phyloP scores from a whole-genome alignment of 2,329 filamentous ascomycete species.

The Grosmannia serpens region DNA sequence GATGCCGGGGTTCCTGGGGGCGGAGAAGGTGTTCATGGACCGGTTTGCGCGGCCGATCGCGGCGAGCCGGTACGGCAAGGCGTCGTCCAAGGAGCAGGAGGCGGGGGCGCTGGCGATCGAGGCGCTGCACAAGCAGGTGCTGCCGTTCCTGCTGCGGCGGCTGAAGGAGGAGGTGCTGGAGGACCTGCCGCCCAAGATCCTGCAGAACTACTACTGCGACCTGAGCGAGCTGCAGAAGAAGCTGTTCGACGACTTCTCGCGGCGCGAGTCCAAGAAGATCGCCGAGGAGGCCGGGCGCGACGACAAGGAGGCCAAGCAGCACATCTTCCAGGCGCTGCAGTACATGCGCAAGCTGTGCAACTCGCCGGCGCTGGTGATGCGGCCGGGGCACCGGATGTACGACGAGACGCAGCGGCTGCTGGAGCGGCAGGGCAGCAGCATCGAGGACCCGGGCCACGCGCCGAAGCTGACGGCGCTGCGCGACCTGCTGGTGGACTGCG shows the following conservation, averaged over 20 bases:
- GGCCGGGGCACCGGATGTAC: constrained; percentile 83
- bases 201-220: constrained; percentile 99
- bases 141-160: constrained; percentile 89
- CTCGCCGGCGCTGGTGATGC: constrained; percentile 91
- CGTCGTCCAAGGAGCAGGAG: constrained; percentile 96
- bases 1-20: constrained; percentile 95
- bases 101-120: constrained; percentile 92
- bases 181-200: constrained; percentile 91
- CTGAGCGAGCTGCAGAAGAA: constrained; percentile 89
- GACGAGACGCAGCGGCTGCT: constrained; percentile 76
- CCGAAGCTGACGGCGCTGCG: constrained; percentile 85
- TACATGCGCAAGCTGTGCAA: constrained; percentile 99
- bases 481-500: constrained; percentile 94
- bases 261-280: constrained; percentile 82
- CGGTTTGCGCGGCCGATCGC: constrained; percentile 92
- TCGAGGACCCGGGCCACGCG: constrained; percentile 79
- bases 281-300: constrained; percentile 71
- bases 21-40: constrained; percentile 90
- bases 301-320: constrained; percentile 90
- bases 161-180: constrained; percentile 96
- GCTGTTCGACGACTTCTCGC: constrained; percentile 92
- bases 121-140: constrained; percentile 94
- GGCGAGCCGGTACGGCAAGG: constrained; percentile 89
- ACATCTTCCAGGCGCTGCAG: constrained; percentile 97
- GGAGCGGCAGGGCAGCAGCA: constrained; percentile 62